These are phyloP conservation scores for Hypoxylon sp. DNA, from an alignment of 2,329 filamentous ascomycete species.

Conservation along the genomic window DNA sequence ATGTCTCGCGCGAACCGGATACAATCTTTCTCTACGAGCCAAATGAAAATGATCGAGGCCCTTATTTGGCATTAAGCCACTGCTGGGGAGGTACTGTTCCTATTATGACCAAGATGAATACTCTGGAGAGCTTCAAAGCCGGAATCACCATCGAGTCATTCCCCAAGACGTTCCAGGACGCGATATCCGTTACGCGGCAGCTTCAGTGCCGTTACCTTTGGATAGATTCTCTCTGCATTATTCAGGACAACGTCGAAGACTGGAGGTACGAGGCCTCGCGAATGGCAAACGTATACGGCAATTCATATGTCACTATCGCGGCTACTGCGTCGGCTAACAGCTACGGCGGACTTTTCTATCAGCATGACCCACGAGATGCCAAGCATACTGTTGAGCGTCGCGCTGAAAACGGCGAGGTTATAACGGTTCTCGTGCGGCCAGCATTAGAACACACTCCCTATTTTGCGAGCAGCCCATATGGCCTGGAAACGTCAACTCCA, in stretches of 20 bases:
- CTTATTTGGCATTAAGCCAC: slow-evolving; percentile 39
- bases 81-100: slow-evolving; percentile 40
- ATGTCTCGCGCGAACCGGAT: slow-evolving; percentile 33
- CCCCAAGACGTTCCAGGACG: slow-evolving; percentile 40
- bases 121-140: slow-evolving; percentile 22
- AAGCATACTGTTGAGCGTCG: slow-evolving; percentile 23
- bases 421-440: slow-evolving; percentile 32
- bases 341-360: slow-evolving; percentile 36
- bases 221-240: slow-evolving; percentile 40
- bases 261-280: slow-evolving; percentile 36
- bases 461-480: slow-evolving; percentile 29
- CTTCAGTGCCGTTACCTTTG: slow-evolving; percentile 40
- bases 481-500: slow-evolving; percentile 18
- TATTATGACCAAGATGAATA: slow-evolving; percentile 27
- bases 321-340: slow-evolving; percentile 37
- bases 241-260: slow-evolving; percentile 36
- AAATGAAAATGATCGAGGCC: slow-evolving; percentile 15
- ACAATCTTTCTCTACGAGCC: slow-evolving; percentile 37
- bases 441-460: slow-evolving; percentile 37
- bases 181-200: slow-evolving; percentile 28
- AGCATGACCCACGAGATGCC: slow-evolving; percentile 22
- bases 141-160: slow-evolving; percentile 36
- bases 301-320: slow-evolving; percentile 37
- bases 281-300: slow-evolving; percentile 41
- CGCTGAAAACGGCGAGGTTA: not conserved